Percentiles rank a stretch among this genome's conserved stretches.
Conservation (phyloP, 768 basidiomycete genomes). For the Sutorius australiensis region DNA sequence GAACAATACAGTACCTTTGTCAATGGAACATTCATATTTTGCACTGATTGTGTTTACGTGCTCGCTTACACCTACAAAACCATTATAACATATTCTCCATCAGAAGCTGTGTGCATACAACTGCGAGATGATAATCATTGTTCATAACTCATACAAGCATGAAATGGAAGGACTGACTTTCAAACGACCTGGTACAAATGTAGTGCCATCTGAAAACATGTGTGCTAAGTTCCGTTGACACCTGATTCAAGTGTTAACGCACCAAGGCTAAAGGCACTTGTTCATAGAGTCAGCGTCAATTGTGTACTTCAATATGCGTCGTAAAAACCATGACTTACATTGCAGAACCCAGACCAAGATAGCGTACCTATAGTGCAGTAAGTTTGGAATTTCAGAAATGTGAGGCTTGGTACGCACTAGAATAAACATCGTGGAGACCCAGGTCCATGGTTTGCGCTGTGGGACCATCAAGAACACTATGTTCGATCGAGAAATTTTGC, state of each 20-base stretch:
- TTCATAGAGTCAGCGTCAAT: not conserved
- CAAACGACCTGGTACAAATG: not conserved
- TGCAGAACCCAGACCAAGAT: not conserved
- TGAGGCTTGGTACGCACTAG: not conserved
- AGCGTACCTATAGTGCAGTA: not conserved
- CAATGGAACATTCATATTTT: not conserved
- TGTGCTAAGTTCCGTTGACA: not conserved
- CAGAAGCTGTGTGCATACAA: not conserved
- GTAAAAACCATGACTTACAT: not conserved
- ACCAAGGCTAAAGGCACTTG: not conserved
- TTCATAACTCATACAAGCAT: not conserved
- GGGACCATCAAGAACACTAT: not conserved
- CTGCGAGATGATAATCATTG: not conserved
- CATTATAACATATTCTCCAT: no score
- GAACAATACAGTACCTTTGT: not conserved
- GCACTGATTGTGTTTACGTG: no score
- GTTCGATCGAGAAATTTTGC: no score
- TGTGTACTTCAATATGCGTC: no score
- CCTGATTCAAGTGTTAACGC: not conserved
- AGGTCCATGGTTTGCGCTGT: slow-evolving; percentile 3
- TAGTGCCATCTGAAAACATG: not conserved
- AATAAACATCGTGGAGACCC: slow-evolving; percentile 5
- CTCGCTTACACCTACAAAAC: no score
- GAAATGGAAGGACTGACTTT: not conserved
- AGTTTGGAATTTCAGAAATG: not conserved